These are phyloP conservation scores for Delphinella strobiligena DNA, from an alignment of 2,329 filamentous ascomycete genomes.

Conservation along the genomic window DNA sequence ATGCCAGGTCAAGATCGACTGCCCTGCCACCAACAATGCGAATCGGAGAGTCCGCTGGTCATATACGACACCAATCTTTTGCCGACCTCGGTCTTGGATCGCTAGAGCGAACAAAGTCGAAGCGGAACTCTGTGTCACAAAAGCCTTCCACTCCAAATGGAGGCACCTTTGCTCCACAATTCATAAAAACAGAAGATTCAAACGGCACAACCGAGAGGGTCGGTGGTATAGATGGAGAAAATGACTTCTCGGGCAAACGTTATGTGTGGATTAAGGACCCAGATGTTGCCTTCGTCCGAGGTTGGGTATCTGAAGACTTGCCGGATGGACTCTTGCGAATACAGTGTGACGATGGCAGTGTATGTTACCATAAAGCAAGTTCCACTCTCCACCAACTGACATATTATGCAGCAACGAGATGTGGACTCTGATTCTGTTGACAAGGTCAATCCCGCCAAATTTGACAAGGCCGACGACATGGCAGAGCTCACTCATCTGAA, in stretches of 20 bases:
- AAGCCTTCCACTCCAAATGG: conserved; percentile 27
- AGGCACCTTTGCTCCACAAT: conserved; percentile 86
- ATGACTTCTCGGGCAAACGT: conserved; percentile 96
- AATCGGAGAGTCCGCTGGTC: conserved; percentile 29
- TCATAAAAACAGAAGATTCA: conserved; percentile 81
- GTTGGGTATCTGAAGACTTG: conserved; percentile 79
- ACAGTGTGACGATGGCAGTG: conserved; percentile 85
- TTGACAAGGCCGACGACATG: conserved; percentile 99
- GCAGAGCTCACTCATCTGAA: conserved; percentile 96
- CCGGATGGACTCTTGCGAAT: conserved; percentile 60
- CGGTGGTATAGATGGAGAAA: conserved; percentile 81
- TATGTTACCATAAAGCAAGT: conserved; percentile 33
- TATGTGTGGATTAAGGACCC: conserved; percentile 96
- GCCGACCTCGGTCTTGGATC: conserved; percentile 33
- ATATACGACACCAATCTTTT: conserved; percentile 57
- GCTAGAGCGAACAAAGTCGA: conserved; percentile 8
- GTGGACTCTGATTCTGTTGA: conserved; percentile 80
- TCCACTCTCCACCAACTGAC: conserved; percentile 13
- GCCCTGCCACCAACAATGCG: conserved; percentile 52
- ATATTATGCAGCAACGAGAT: conserved; percentile 59
- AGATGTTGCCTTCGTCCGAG: conserved; percentile 77
- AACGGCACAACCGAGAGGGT: conserved; percentile 44
- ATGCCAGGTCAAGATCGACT: conserved; percentile 60
- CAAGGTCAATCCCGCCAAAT: conserved; percentile 98
- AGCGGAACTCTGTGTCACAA: conserved; percentile 1